Evolutionary conservation across 129 eudicot species (phyloP), one percentile per base, ranked within the genome.

Genomic region (Cynara cardunculus): DNA sequence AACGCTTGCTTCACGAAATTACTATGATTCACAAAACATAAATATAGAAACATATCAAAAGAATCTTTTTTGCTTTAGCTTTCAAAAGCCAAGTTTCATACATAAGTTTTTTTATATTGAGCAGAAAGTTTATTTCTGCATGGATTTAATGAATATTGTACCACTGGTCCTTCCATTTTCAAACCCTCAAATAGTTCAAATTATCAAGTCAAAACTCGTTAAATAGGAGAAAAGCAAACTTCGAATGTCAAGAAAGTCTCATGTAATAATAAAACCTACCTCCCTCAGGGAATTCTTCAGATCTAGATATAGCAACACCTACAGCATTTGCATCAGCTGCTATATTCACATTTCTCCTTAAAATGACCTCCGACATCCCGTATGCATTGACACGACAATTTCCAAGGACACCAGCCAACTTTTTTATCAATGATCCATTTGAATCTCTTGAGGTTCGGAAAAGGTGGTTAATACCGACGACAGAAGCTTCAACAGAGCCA

Each of bases 401-500:
- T 78, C 88, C 84, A 74, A 94, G 88, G 34, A 78, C 81, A 81
- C 72, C 34, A 12, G 98, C 97, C 69, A 91, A 77, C 82, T 83
- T 91, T 88, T 94, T 94, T 74, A 94, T 81, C 81, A 84, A 90
- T 49, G 83, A 69, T 27, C 98, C 98, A 75, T 89, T 87, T 69
- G 92, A 84, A 87, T 94, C 98, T 26, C 79, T 85, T 14, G 98
- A 86, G 31, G 88, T 76, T 49, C 87, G 89, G 85, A 84, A 94
- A 78, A 88, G 92, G 78, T 90, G 87, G 83, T 90, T 90, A 68
- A 94, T 75, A 24, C 98, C 98, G 73, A 91, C 98, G 34, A 91
- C 90, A 68, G 95, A 91, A 74, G 97, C 89, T 87, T 94, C 97
- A 78, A 91, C 88, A 77, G 91, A 90, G 28, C 97, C 97, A 70